phyloP scores from a whole-genome alignment of 2,329 filamentous ascomycete genomes.

The Colletotrichum eleusines region DNA sequence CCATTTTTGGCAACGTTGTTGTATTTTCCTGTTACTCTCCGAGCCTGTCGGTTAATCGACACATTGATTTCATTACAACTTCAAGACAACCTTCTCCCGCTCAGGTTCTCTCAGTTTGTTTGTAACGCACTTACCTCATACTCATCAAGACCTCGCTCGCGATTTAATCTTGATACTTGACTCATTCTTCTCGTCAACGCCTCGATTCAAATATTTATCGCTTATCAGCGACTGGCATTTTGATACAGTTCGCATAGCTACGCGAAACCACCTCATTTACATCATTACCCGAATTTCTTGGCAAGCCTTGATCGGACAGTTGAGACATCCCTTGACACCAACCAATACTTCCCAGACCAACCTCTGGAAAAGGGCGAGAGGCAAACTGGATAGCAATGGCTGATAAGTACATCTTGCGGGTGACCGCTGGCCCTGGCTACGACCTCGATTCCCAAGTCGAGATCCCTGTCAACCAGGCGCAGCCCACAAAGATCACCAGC shows the following conservation, averaged over 20 bases:
- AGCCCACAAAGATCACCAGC: conserved; percentile 72
- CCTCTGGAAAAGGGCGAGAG: not conserved
- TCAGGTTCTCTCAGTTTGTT: not conserved
- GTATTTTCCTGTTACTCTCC: not conserved
- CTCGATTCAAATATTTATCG: not conserved
- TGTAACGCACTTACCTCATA: not conserved
- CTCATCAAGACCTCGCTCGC: not conserved
- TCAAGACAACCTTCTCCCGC: not conserved
- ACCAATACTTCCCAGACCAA: not conserved
- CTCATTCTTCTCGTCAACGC: not conserved
- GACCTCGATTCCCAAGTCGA: conserved; percentile 77
- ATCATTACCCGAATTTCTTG: not conserved
- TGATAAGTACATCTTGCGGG: conserved; percentile 81
- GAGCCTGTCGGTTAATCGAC: not conserved
- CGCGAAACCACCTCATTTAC: not conserved
- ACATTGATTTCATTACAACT: not conserved
- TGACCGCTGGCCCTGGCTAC: conserved; percentile 86
- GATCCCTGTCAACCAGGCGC: conserved; percentile 79
- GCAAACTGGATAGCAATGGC: conserved; percentile 58
- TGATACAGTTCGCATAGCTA: not conserved
- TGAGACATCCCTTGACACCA: not conserved
- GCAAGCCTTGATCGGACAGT: not conserved
- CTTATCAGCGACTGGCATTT: not conserved
- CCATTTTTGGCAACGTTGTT: not conserved
- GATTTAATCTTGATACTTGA: not conserved